Evolutionary conservation across 805 yeast genomes (phyloP).

Genomic region (Kazachstania psychrophila): DNA sequence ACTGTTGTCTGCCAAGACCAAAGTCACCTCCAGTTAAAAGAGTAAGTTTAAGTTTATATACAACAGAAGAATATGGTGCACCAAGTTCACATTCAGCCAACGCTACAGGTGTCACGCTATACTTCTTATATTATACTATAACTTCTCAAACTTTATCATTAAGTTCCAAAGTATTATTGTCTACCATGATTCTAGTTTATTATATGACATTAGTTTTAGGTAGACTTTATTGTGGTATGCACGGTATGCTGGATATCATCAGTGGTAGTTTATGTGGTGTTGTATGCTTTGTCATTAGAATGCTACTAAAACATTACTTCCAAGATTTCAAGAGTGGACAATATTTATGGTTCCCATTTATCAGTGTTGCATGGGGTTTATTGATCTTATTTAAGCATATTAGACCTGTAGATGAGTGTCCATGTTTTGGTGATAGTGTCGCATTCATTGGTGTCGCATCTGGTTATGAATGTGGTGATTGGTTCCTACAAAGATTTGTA

Average conservation of each 20-base stretch:
- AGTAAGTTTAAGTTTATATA: conserved; percentile 79
- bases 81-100: conserved; percentile 92
- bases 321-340: conserved; percentile 17
- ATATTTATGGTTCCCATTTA: conserved; percentile 29
- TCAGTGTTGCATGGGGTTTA: conserved; percentile 36
- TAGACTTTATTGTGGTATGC: conserved; percentile 94
- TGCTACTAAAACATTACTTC: conserved; percentile 38
- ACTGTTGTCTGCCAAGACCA: conserved; percentile 86
- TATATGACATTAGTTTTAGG: conserved; percentile 65
- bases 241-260: conserved; percentile 72
- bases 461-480: conserved; percentile 63
- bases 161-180: conserved; percentile 5
- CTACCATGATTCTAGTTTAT: conserved; percentile 34
- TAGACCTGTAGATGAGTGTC: conserved; percentile 89
- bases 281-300: conserved; percentile 40
- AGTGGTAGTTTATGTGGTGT: conserved; percentile 61
- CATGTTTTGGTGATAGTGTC: conserved; percentile 92
- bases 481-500: conserved; percentile 33
- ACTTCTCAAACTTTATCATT: conserved; percentile 2
- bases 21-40: conserved; percentile 84
- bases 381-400: conserved; percentile 60
- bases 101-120: conserved; percentile 71
- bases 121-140: conserved; percentile 30
- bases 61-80: conserved; percentile 89
- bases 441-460: conserved; percentile 84